A percentile compares a stretch with the other conserved stretches of the same genome.
Conservation (phyloP, 2,329 filamentous ascomycete species). For the Fusarium sp. region DNA sequence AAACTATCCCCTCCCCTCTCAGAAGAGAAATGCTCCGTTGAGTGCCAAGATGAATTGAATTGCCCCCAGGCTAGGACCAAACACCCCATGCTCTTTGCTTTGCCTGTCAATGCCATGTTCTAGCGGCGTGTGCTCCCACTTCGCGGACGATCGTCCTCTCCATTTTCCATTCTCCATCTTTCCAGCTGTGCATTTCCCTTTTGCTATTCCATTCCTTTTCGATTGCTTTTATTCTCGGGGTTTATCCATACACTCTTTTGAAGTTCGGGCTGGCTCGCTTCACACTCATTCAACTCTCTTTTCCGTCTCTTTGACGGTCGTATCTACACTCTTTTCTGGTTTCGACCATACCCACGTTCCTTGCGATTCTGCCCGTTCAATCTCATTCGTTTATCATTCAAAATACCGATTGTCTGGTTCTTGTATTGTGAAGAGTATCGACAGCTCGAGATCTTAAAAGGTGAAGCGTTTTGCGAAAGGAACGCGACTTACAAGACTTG, state of each 20-base stretch:
- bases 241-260: conserved; percentile 28
- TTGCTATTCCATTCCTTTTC: conserved; percentile 34
- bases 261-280: conserved; percentile 39
- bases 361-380: conserved; percentile 29
- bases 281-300: conserved; percentile 25
- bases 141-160: conserved; percentile 12
- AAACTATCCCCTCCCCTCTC: conserved; percentile 7
- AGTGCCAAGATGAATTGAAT: conserved; percentile 26
- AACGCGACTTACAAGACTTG: conserved; percentile 8
- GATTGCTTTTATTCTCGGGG: conserved; percentile 20
- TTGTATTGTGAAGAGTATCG: not conserved
- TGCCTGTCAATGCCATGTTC: conserved; percentile 20
- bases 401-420: not conserved
- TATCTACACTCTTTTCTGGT: conserved; percentile 22
- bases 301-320: conserved; percentile 10
- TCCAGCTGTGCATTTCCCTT: conserved; percentile 22
- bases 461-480: conserved; percentile 11
- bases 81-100: conserved; percentile 1
- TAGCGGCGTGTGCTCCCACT: conserved; percentile 15
- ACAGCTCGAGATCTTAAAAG: not conserved
- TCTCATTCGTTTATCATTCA: conserved; percentile 33
- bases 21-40: conserved; percentile 16
- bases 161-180: conserved; percentile 28
- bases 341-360: conserved; percentile 31
- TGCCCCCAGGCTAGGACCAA: conserved; percentile 5